Conservation (phyloP, 331 rosid species). For the Quercus lobata region DNA sequence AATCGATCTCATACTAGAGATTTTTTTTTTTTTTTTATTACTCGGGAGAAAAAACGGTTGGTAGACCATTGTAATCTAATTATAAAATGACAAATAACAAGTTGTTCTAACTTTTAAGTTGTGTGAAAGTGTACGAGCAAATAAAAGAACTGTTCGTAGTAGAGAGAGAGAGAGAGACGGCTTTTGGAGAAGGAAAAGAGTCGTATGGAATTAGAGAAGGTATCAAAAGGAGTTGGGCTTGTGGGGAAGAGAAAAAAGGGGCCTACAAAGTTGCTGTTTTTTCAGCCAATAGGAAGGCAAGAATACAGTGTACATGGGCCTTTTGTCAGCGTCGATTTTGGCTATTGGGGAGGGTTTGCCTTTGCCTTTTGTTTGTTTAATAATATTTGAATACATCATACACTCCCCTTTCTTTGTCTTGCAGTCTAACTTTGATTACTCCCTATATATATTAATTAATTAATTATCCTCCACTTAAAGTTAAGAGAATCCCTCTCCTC, state of each 20-base stretch:
- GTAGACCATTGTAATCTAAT: too few relatives aligned
- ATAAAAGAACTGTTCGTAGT: neutral
- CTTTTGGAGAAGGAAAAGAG: slow-evolving; percentile 63
- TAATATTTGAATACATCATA: too few relatives aligned
- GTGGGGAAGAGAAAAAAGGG: neutral
- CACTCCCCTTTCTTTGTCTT: too few relatives aligned
- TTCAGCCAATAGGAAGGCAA: slow-evolving; percentile 22
- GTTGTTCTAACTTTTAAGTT: too few relatives aligned
- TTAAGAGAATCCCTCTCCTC: slow-evolving; percentile 25
- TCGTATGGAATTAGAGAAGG: slow-evolving; percentile 26
- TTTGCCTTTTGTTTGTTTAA: neutral
- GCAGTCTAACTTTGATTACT: neutral
- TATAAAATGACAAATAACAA: too few relatives aligned
- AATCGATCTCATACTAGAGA: too few relatives aligned
- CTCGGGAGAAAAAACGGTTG: too few relatives aligned
- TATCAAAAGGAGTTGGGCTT: slow-evolving; percentile 14
- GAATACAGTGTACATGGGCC: slow-evolving; percentile 12
- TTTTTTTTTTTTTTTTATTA: too few relatives aligned
- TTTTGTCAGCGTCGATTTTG: slow-evolving; percentile 34
- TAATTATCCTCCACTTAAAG: slow-evolving; percentile 7
- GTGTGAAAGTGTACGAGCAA: too few relatives aligned
- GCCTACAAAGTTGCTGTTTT: slow-evolving; percentile 3
- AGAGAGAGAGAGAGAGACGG: slow-evolving; percentile 11
- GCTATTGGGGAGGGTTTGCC: neutral
- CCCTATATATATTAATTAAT: neutral